Evolutionary conservation across 1,284 basidiomycete genomes (phyloP), one percentile per base, ranked within the genome.

Genomic region (Melampsora americana): DNA sequence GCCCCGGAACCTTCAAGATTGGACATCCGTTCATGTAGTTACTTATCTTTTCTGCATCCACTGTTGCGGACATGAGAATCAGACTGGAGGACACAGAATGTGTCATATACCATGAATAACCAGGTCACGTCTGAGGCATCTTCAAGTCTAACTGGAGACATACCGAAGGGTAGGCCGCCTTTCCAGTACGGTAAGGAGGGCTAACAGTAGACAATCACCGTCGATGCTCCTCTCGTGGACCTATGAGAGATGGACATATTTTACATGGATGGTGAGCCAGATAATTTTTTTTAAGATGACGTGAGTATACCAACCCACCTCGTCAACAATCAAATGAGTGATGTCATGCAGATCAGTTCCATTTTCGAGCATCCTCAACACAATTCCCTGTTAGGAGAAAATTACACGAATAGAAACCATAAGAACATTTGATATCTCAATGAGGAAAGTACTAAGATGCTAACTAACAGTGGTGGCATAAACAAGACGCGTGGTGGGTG

Each of bases 161-260:
- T 79, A 91, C 92, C 92, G 95, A 67, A 99, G 86, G 80, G 95
- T 90, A 62, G 89, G 88, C 28, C 93, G 87, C 78, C 90, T 88
- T 70, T 87, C 84, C 62, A 98, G 83, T 26, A 99, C 85, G n/a
- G 92, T 90, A 84, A 94, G 95, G 75, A 99, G 86, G 11, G 98
- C 93, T 80, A 99, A 94, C 28, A 99, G 86, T 35, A 99, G 86
- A 84, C 99, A 99, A 83, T 99, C 96, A 0, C 93, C 95, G 82
- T 99, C 95, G 79, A 99, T 98, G 3, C 90, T 93, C 16, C 96
- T 89, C 84, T 99, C 96, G 81, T 99, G 93, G 67, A 92, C 87
- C 85, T 86, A 69, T n/a, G 30, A 46, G n/a, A n/a, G 30, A 14
- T 16, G 26, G 5, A 16, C 56, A 61, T 46, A 53, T 44, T 44